A percentile compares a stretch with the other conserved stretches of the same genome.
These are phyloP conservation scores for Suillus tomentosus DNA, from an alignment of 768 basidiomycete species.

Conservation along the genomic window DNA sequence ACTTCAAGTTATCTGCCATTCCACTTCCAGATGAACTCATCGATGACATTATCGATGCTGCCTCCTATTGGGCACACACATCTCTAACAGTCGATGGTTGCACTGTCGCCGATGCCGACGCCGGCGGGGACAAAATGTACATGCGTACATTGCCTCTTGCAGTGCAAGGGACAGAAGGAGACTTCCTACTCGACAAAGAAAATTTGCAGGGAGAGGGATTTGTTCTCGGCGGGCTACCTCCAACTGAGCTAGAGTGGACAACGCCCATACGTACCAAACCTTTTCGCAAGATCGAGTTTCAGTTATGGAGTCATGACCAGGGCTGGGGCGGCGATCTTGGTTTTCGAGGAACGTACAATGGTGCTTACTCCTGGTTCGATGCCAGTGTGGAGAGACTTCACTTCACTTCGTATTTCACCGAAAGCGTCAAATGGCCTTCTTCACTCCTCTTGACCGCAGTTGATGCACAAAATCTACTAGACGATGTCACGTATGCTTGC, in stretches of 20 bases:
- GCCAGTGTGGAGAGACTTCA: constrained; percentile 2
- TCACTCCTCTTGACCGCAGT: not conserved
- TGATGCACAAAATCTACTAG: not conserved
- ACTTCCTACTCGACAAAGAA: not conserved
- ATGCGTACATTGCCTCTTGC: constrained; percentile 14
- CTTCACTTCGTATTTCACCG: not conserved
- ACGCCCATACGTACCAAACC: not conserved
- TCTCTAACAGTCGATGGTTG: not conserved
- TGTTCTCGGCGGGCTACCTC: constrained; percentile 1
- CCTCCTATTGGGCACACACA: constrained; percentile 23
- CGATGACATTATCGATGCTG: constrained; percentile 29
- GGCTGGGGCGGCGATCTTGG: not conserved
- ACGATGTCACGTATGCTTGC: not conserved
- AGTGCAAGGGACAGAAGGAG: constrained; percentile 6
- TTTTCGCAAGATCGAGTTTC: constrained; percentile 11
- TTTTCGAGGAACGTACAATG: constrained; percentile 3
- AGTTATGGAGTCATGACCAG: constrained; percentile 13
- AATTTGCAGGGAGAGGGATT: not conserved
- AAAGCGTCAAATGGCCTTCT: constrained; percentile 2
- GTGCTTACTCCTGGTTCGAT: constrained; percentile 10
- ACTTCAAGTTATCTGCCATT: not conserved
- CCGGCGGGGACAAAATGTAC: constrained; percentile 1
- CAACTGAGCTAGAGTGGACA: not conserved
- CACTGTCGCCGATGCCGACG: not conserved
- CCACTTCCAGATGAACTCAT: constrained; percentile 5